Percentiles rank a stretch among this genome's conserved stretches.
Evolutionary conservation across 495 filamentous ascomycete genomes (phyloP).

Genomic region (Aspergillus bridgeri): DNA sequence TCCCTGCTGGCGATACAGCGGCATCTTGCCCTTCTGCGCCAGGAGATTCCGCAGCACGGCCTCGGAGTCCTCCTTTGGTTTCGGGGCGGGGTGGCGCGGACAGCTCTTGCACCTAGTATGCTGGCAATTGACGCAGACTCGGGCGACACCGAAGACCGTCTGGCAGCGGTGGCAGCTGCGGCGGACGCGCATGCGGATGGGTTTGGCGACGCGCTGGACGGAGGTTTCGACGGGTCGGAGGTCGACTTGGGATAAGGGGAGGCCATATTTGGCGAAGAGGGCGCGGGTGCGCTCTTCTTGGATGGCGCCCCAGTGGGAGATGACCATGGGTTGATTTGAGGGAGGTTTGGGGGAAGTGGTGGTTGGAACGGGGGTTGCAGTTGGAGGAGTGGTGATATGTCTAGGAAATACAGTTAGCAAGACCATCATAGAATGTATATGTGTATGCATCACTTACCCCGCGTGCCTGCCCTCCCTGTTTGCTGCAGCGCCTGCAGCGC

Average conservation of each 20-base stretch:
- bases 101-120: slow-evolving; percentile 78
- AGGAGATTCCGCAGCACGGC: slow-evolving; percentile 36
- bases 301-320: slow-evolving; percentile 31
- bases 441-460: slow-evolving; percentile 34
- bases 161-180: slow-evolving; percentile 77
- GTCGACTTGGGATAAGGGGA: slow-evolving; percentile 66
- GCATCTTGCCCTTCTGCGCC: slow-evolving; percentile 15
- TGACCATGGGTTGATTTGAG: slow-evolving; percentile 20
- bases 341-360: slow-evolving; percentile 10
- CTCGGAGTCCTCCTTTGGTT: slow-evolving; percentile 40
- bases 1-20: too few relatives aligned
- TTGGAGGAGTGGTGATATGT: slow-evolving; percentile 2
- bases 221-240: slow-evolving; percentile 59
- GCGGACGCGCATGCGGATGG: slow-evolving; percentile 88
- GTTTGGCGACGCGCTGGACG: slow-evolving; percentile 74
- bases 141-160: slow-evolving; percentile 66
- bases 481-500: too few relatives aligned
- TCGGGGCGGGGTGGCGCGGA: slow-evolving; percentile 61
- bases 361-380: slow-evolving; percentile 9
- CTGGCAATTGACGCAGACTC: slow-evolving; percentile 67
- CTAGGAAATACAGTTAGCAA: slow-evolving; percentile 10
- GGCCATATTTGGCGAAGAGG: slow-evolving; percentile 70
- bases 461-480: slow-evolving; percentile 14
- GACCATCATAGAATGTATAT: slow-evolving; percentile 2
- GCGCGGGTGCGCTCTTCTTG: slow-evolving; percentile 68